phyloP scores from a whole-genome alignment of 2,329 filamentous ascomycete genomes.

The Alternaria gansuensis region DNA sequence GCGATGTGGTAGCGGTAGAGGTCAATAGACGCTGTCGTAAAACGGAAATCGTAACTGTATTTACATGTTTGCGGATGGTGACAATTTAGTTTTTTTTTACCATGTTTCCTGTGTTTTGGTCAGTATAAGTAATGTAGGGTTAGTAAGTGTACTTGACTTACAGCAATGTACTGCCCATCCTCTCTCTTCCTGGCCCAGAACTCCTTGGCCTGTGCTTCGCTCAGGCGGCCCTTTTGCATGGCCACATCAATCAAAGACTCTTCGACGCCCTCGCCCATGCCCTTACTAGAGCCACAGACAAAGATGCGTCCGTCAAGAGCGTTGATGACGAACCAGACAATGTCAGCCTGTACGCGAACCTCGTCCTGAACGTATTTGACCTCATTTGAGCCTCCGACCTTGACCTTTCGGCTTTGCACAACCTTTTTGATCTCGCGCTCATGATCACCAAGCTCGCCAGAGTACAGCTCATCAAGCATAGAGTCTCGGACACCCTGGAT shows the following conservation, averaged over 20 bases:
- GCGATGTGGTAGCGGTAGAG: conserved; percentile 19
- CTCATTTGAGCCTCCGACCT: conserved; percentile 60
- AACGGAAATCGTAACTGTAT: conserved; percentile 8
- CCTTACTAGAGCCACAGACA: conserved; percentile 92
- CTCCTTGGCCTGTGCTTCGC: conserved; percentile 78
- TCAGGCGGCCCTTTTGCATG: conserved; percentile 89
- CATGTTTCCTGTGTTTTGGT: conserved; percentile 16
- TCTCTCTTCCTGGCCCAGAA: conserved; percentile 95
- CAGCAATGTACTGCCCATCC: conserved; percentile 93
- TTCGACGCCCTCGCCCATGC: conserved; percentile 98
- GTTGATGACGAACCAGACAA: conserved; percentile 99
- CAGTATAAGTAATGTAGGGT: background rate
- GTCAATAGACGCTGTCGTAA: conserved; percentile 8
- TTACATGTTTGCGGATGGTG: background rate
- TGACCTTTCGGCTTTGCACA: conserved; percentile 62
- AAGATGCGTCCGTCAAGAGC: conserved; percentile 95
- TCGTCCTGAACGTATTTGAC: conserved; percentile 97
- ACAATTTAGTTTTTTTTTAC: conserved; percentile 4
- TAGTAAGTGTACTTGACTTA: conserved; percentile 50
- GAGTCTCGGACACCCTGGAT: conserved; percentile 94
- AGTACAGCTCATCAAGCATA: conserved; percentile 93
- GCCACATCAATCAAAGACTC: conserved; percentile 86
- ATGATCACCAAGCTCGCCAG: conserved; percentile 86
- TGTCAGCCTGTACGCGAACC: conserved; percentile 85
- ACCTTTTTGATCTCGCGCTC: conserved; percentile 59